Conservation (phyloP, 192 early-diverging fungal genomes). For the Pilaira anomala region DNA sequence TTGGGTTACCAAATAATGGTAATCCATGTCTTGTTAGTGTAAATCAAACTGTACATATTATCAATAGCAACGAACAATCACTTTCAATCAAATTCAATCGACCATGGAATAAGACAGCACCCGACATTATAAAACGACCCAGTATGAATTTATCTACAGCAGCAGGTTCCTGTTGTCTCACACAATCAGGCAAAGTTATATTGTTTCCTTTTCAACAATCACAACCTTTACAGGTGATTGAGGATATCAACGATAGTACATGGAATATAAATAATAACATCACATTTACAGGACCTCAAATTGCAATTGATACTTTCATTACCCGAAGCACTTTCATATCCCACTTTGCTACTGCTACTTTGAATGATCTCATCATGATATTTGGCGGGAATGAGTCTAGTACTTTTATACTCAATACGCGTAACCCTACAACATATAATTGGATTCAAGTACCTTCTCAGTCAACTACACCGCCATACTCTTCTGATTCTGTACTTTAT, state of each 20-base stretch:
- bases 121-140: neutral
- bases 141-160: conserved; percentile 1
- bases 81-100: neutral
- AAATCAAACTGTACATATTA: conserved; percentile 8
- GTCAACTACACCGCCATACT: neutral
- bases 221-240: neutral
- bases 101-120: neutral
- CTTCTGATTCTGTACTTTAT: neutral
- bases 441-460: neutral
- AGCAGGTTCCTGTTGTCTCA: neutral
- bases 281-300: neutral
- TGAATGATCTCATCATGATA: conserved; percentile 4
- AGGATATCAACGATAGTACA: neutral
- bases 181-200: neutral
- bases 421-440: neutral
- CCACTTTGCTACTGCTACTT: neutral
- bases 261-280: neutral
- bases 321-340: neutral
- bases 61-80: neutral
- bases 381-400: neutral
- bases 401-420: conserved; percentile 6
- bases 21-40: conserved; percentile 2
- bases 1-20: conserved; percentile 1
- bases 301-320: neutral
- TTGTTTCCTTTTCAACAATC: neutral